These are phyloP conservation scores for Trichosphaerium sp. DNA, from an alignment of 78 protist genomes.

Conservation along the genomic window DNA sequence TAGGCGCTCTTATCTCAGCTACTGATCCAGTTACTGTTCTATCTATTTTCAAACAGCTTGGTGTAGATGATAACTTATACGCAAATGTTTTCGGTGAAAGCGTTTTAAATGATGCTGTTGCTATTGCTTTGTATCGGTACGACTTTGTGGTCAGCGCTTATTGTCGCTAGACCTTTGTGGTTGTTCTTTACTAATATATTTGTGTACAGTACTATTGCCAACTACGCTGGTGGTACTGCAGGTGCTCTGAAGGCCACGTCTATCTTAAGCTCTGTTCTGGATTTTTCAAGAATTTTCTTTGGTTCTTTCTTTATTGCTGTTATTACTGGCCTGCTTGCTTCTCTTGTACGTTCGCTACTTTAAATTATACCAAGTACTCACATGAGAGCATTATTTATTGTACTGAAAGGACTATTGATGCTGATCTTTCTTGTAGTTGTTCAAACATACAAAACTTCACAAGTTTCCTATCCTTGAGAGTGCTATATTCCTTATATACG, in stretches of 20 bases:
- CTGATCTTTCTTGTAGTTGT: background rate
- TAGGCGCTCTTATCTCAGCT: slow-evolving; percentile 76
- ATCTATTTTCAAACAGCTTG: slow-evolving; percentile 66
- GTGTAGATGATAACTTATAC: slow-evolving; percentile 67
- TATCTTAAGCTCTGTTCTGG: background rate
- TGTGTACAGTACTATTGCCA: background rate
- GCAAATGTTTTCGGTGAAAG: slow-evolving; percentile 82
- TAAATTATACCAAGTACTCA: background rate
- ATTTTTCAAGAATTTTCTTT: slow-evolving; percentile 19
- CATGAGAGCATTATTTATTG: background rate
- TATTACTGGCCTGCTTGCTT: slow-evolving; percentile 1
- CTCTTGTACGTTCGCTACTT: background rate
- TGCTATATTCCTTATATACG: slow-evolving; percentile 37
- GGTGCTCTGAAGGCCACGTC: too few relatives aligned
- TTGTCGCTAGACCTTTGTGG: too few relatives aligned
- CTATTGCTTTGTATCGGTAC: slow-evolving; percentile 63
- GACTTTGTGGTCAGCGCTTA: too few relatives aligned
- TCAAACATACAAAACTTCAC: slow-evolving; percentile 24
- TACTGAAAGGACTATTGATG: background rate
- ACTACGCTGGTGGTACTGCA: background rate
- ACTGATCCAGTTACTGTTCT: slow-evolving; percentile 91
- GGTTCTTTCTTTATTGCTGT: slow-evolving; percentile 7
- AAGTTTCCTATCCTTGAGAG: slow-evolving; percentile 29
- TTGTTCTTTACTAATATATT: too few relatives aligned
- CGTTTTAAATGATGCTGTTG: slow-evolving; percentile 84